Evolutionary conservation across 2,329 filamentous ascomycete genomes (phyloP), one percentile per base, ranked within the genome.

Genomic region (Fusarium sp.): DNA sequence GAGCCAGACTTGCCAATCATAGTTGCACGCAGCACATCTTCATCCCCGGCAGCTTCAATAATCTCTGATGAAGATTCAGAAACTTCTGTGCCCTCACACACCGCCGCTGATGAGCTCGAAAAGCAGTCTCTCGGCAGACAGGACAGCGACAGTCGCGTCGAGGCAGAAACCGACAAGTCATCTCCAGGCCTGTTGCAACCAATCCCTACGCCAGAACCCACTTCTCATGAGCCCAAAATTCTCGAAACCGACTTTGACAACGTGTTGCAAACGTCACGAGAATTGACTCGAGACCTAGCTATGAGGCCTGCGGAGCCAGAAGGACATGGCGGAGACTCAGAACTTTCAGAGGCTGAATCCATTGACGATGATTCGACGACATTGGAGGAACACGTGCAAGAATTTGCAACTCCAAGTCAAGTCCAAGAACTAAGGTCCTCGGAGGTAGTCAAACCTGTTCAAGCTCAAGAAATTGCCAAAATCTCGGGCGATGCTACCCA

Each of bases 171-270:
- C 27, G n/a, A 57, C 20, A 23, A 50, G 20, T 35, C 44, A 52
- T 67, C 57, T 13, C 37, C 49, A 38, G 64, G 64, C 10, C 30
- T 67, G 27, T 38, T 67, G 13, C 57, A 67, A 20, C 42, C 64
- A 20, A 63, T 45, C 11, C 27, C 52, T 30, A 42, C 35, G 40
- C 27, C 41, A 26, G 64, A 57, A n/a, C 30, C 18, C n/a, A 37
- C 32, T 40, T 46, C 37, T 48, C 37, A 64, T 17, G 57, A 58
- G 42, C 17, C 58, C 40, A 64, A 45, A 52, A 64, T 69, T 42
- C 50, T 68, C 32, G 58, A 69, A 44, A 68, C 64, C 32, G 64
- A 67, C 30, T 67, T 67, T 32, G 64, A 44, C 27, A 67, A 61
- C 27, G 64, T 63, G 32, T 27, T 67, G 11, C 64, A 56, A 46